phyloP scores from a whole-genome alignment of 2,329 filamentous ascomycete genomes.

The Leptographium galeiforme region DNA sequence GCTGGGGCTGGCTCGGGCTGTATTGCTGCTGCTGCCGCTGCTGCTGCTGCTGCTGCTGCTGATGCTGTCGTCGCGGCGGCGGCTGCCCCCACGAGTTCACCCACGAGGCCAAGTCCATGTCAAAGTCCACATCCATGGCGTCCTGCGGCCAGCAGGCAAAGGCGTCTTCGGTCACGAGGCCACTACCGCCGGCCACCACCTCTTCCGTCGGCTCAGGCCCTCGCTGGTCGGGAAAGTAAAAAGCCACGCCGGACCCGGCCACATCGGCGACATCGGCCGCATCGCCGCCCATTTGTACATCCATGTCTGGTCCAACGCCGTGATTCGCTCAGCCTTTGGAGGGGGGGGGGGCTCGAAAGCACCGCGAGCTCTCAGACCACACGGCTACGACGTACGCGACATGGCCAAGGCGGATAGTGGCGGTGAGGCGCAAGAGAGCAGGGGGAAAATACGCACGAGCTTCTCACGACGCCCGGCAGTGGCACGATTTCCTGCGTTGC shows the following conservation, averaged over 20 bases:
- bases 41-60: not conserved
- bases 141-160: constrained; percentile 11
- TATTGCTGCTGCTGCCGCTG: not conserved
- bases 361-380: no score
- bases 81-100: constrained; percentile 9
- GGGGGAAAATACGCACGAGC: no score
- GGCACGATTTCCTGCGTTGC: no score
- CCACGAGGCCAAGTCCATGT: constrained; percentile 14
- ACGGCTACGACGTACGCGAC: not conserved
- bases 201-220: not conserved
- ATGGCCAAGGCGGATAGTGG: not conserved
- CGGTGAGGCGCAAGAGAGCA: no score
- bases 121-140: constrained; percentile 17
- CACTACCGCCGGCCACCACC: not conserved
- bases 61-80: not conserved
- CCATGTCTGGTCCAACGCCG: no score
- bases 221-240: no score
- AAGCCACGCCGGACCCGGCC: no score
- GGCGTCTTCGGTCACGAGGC: not conserved
- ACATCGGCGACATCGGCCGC: no score
- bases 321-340: no score
- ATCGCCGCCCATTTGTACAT: no score
- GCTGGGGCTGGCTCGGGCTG: not conserved
- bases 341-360: no score
- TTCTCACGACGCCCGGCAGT: no score